These are phyloP conservation scores for Thozetella sp. DNA, from an alignment of 495 filamentous ascomycete genomes.

Conservation along the genomic window DNA sequence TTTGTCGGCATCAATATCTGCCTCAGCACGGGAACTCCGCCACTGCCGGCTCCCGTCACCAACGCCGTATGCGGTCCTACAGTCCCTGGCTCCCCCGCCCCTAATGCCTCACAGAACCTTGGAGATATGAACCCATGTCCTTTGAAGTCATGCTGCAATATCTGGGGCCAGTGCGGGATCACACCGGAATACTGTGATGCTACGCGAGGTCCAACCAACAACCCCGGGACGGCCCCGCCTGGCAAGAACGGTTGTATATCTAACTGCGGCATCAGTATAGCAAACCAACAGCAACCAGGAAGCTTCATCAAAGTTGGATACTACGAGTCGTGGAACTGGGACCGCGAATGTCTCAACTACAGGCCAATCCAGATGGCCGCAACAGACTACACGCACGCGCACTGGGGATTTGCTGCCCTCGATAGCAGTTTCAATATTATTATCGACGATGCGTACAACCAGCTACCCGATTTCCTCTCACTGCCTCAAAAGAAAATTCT, in stretches of 20 bases:
- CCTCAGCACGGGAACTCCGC: constrained; percentile 31
- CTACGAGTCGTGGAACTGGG: constrained; percentile 15
- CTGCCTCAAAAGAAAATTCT: constrained; percentile 27
- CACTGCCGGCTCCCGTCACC: constrained; percentile 28
- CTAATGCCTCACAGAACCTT: neutral
- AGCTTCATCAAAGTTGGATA: constrained; percentile 5
- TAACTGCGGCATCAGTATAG: constrained; percentile 32
- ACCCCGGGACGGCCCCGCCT: constrained; percentile 26
- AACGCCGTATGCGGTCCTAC: constrained; percentile 37
- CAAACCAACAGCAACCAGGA: neutral
- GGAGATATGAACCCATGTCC: constrained; percentile 18
- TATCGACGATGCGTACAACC: constrained; percentile 2
- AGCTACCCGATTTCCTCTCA: constrained; percentile 19
- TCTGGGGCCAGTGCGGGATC: constrained; percentile 45
- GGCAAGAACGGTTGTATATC: constrained; percentile 39
- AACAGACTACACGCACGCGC: constrained; percentile 26
- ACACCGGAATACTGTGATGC: constrained; percentile 37
- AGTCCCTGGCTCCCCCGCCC: neutral
- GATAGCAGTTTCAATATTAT: constrained; percentile 10
- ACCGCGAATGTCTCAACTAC: constrained; percentile 9
- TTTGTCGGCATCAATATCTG: constrained; percentile 24
- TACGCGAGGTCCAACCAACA: constrained; percentile 15
- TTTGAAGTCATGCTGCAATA: constrained; percentile 21
- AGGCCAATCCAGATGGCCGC: neutral
- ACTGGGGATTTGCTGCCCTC: constrained; percentile 27